Conservation (phyloP, 1,284 basidiomycete genomes). For the Microbotryum saponariae region DNA sequence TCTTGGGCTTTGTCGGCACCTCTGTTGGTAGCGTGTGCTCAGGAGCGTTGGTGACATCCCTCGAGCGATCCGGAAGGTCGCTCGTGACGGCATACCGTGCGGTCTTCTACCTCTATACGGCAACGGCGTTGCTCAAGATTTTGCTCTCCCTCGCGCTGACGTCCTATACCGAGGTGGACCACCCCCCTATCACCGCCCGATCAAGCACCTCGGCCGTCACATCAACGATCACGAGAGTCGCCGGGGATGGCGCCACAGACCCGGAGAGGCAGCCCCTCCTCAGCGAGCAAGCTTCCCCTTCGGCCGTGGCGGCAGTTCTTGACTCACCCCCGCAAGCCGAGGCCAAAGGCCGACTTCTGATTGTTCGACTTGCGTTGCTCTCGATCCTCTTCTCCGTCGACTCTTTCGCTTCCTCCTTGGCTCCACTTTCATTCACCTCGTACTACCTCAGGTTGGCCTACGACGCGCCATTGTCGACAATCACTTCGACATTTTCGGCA, state of each 20-base stretch:
- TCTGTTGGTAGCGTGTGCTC: constrained; percentile 12
- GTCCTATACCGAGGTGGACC: constrained; percentile 16
- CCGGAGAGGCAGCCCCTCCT: constrained; percentile 20
- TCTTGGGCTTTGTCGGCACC: constrained; percentile 22
- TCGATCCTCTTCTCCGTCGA: constrained; percentile 27
- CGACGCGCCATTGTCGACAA: constrained; percentile 12
- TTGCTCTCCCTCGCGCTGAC: constrained; percentile 14
- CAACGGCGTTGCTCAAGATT: constrained; percentile 13
- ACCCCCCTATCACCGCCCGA: constrained; percentile 1
- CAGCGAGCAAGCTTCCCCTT: background rate
- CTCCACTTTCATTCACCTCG: constrained; percentile 23
- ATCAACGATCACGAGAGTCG: background rate
- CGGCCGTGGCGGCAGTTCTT: background rate
- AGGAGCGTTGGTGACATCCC: constrained; percentile 5
- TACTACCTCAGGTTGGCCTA: constrained; percentile 18
- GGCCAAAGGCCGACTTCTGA: constrained; percentile 1
- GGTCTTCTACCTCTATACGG: constrained; percentile 18
- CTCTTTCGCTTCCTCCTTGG: constrained; percentile 24
- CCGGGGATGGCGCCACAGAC: background rate
- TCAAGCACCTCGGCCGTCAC: background rate
- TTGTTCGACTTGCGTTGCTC: constrained; percentile 18
- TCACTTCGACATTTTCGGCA: constrained; percentile 17
- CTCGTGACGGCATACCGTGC: constrained; percentile 6
- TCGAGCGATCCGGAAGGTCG: constrained; percentile 2
- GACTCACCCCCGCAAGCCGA: background rate